phyloP scores from a whole-genome alignment of 805 yeast species.

The Ogataea allantospora region DNA sequence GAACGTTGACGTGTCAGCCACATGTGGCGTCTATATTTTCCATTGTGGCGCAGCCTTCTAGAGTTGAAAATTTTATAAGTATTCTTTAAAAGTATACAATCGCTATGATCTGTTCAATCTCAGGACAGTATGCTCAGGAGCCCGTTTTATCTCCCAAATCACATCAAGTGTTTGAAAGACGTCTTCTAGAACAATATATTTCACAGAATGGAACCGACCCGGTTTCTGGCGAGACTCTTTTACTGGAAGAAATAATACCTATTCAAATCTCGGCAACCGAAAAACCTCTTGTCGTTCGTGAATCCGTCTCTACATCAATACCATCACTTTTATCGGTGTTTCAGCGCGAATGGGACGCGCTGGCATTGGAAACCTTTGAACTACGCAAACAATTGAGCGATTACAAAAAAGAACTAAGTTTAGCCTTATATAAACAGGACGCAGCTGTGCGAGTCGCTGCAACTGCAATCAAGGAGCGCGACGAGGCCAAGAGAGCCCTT shows the following conservation, averaged over 20 bases:
- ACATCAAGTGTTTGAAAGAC: conserved; percentile 66
- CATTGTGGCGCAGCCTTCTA: not conserved
- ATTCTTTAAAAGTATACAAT: not conserved
- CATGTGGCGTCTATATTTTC: conserved; percentile 8
- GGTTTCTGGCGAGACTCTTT: conserved; percentile 59
- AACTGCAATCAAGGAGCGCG: conserved; percentile 68
- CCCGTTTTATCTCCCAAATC: conserved; percentile 79
- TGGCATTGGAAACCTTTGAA: conserved; percentile 76
- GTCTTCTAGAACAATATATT: conserved; percentile 59
- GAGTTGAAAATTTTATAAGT: conserved; percentile 5
- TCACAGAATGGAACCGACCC: conserved; percentile 74
- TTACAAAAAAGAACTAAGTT: conserved; percentile 69
- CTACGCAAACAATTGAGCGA: conserved; percentile 67
- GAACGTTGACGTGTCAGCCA: not conserved
- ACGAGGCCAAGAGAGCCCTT: conserved; percentile 67
- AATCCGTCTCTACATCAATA: conserved; percentile 55
- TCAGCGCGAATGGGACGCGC: conserved; percentile 88
- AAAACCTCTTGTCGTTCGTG: conserved; percentile 22
- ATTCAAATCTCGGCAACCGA: conserved; percentile 21
- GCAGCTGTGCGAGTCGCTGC: conserved; percentile 90
- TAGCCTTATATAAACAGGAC: conserved; percentile 80
- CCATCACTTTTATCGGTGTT: conserved; percentile 74
- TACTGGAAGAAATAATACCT: conserved; percentile 55
- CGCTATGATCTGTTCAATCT: conserved; percentile 36
- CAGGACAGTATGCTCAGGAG: conserved; percentile 66